These are phyloP conservation scores for Pythium periplocum DNA, from an alignment of 352 stramenopile genomes.

Conservation along the genomic window DNA sequence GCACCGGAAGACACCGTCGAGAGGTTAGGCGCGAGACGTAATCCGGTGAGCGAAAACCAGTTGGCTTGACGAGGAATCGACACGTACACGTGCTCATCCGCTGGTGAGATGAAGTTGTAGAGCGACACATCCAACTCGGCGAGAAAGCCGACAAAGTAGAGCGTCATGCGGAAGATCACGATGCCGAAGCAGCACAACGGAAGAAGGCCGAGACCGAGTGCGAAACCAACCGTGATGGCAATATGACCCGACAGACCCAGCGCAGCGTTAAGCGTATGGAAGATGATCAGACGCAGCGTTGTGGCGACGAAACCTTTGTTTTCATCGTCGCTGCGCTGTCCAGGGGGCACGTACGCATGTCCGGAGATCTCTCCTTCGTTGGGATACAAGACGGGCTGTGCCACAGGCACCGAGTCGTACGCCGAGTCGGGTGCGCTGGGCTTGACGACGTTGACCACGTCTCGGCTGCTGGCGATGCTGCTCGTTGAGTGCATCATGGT, in stretches of 20 bases:
- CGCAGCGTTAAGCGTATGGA: constrained; percentile 53
- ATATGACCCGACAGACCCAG: constrained; percentile 40
- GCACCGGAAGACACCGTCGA: constrained; percentile 32
- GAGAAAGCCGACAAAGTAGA: constrained; percentile 44
- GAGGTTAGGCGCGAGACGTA: constrained; percentile 49
- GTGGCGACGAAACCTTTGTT: constrained; percentile 1
- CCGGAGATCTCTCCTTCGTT: constrained; percentile 4
- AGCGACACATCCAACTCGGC: constrained; percentile 53
- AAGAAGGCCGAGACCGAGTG: constrained; percentile 33
- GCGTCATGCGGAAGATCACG: constrained; percentile 45
- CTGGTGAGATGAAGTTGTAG: constrained; percentile 57
- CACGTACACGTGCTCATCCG: constrained; percentile 43
- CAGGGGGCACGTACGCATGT: constrained; percentile 7
- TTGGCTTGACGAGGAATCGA: constrained; percentile 25
- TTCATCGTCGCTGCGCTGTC: not conserved
- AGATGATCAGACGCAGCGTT: constrained; percentile 47
- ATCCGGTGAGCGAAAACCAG: constrained; percentile 31
- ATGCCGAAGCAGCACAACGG: constrained; percentile 54
- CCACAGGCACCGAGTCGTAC: too few relatives aligned
- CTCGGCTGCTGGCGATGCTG: too few relatives aligned
- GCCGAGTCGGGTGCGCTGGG: too few relatives aligned
- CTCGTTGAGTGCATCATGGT: too few relatives aligned
- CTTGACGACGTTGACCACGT: too few relatives aligned
- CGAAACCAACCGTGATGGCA: constrained; percentile 29
- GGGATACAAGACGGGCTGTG: too few relatives aligned